Conservation (phyloP, 345 rosid species). For the Eucalyptus polybractea region DNA sequence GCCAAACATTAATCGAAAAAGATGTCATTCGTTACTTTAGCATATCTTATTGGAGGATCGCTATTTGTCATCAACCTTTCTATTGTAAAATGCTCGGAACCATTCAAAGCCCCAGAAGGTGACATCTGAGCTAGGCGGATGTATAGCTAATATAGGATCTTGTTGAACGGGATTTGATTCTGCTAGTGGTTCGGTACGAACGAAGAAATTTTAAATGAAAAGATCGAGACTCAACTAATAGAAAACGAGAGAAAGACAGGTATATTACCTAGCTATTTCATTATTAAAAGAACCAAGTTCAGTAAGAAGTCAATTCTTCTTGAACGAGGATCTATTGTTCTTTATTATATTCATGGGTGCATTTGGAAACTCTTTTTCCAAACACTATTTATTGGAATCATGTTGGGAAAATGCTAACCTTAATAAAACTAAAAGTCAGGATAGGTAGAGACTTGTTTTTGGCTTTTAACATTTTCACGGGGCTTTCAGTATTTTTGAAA, state of each 20-base stretch:
- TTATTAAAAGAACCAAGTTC: not conserved
- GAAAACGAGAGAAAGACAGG: not conserved
- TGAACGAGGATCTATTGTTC: not conserved
- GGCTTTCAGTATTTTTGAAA: accelerated
- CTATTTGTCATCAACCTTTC: not conserved
- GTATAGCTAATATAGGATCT: not conserved
- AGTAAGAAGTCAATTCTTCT: not conserved
- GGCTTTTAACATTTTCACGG: accelerated
- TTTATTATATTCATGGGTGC: not conserved
- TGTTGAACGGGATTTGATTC: not conserved
- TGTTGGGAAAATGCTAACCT: not conserved
- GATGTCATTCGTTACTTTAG: not conserved
- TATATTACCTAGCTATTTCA: accelerated
- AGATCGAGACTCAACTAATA: not conserved
- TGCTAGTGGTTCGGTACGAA: accelerated
- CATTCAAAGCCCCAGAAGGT: not conserved
- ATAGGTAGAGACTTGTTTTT: not conserved
- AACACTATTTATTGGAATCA: not conserved
- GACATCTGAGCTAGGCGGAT: not conserved
- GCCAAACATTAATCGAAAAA: not conserved
- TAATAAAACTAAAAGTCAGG: accelerated
- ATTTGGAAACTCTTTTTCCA: not conserved
- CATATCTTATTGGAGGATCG: not conserved
- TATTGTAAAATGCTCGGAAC: not conserved
- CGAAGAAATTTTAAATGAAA: not conserved